A percentile compares a stretch with the other conserved stretches of the same genome.
Conservation (phyloP, 352 stramenopile genomes). For the Sclerospora graminicola region DNA sequence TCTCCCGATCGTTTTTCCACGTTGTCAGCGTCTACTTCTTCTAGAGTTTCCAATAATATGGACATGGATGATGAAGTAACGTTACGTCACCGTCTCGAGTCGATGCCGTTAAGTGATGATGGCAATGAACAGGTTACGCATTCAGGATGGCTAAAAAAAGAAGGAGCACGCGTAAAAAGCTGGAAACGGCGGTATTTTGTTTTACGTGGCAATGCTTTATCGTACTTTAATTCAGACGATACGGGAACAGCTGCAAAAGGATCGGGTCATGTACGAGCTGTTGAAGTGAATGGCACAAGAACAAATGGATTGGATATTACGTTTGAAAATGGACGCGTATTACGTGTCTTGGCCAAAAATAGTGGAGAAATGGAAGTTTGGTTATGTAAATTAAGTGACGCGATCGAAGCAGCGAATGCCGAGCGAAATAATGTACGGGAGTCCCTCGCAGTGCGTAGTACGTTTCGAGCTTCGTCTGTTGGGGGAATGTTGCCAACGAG, state of each 20-base stretch:
- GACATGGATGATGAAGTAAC: constrained; percentile 47
- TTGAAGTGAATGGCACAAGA: constrained; percentile 62
- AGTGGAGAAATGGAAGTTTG: constrained; percentile 61
- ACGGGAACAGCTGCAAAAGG: constrained; percentile 66
- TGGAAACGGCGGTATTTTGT: constrained; percentile 80
- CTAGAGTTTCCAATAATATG: constrained; percentile 1
- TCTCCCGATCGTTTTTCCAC: constrained; percentile 31
- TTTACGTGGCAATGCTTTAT: constrained; percentile 62
- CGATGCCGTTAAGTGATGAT: constrained; percentile 36
- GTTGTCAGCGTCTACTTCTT: constrained; percentile 22
- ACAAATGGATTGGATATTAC: constrained; percentile 57
- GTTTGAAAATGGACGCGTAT: constrained; percentile 65
- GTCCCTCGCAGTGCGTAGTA: constrained; percentile 28
- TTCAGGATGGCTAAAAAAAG: constrained; percentile 73
- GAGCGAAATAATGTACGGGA: constrained; percentile 56
- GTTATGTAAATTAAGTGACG: constrained; percentile 62
- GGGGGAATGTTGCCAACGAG: constrained; percentile 20
- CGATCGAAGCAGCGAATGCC: constrained; percentile 43
- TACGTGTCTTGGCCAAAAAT: constrained; percentile 58
- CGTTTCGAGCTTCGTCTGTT: constrained; percentile 32
- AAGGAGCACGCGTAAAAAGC: constrained; percentile 65
- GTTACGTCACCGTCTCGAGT: constrained; percentile 45
- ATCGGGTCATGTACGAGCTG: constrained; percentile 59
- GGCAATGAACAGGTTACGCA: constrained; percentile 39
- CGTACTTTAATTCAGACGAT: constrained; percentile 76